Evolutionary conservation across 2,329 filamentous ascomycete species (phyloP), one percentile per base, ranked within the genome.

Genomic region (Botrytis elliptica): DNA sequence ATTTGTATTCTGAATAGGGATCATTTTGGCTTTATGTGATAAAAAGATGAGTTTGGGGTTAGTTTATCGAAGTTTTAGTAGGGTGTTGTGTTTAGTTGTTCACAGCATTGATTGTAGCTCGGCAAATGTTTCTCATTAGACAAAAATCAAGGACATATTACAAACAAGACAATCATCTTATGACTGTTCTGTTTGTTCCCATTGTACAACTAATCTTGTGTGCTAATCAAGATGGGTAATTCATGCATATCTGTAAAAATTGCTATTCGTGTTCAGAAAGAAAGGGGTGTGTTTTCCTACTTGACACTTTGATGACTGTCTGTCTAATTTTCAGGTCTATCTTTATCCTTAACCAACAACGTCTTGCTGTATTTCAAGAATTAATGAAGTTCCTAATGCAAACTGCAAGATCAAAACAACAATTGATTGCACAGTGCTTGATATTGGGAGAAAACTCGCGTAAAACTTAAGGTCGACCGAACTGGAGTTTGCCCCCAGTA

Each of bases 191-290:
- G 6, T n/a, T n/a, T n/a, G 1, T 16, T 14, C 9, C 5, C 25
- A 25, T n/a, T 55, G 12, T 16, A 4, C 6, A 29, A 16, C 12
- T 2, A n/a, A 16, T 55, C 10, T 1, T 52, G 46, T 52, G 4
- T 52, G 1, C 12, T 25, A 0, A 25, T 4, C 9, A 3, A 12
- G 12, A 12, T 12, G 4, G 4, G 1, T 22, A 5, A 52, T 1
- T 25, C 46, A 25, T 52, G 22, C 9, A 1, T 52, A 25, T 55
- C 25, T n/a, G 25, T n/a, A 2, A 55, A n/a, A 16, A 0, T 1
- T 16, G 25, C 12, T 55, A 29, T 55, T 52, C 25, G 25, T 12
- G 7, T 29, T 55, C 49, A 16, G 25, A 55, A 55, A 29, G 25
- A 16, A 55, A 29, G 46, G 22, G 1, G 9, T 29, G 6, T 8